phyloP scores from a whole-genome alignment of 306 rosid species.

The Prunus persica region DNA sequence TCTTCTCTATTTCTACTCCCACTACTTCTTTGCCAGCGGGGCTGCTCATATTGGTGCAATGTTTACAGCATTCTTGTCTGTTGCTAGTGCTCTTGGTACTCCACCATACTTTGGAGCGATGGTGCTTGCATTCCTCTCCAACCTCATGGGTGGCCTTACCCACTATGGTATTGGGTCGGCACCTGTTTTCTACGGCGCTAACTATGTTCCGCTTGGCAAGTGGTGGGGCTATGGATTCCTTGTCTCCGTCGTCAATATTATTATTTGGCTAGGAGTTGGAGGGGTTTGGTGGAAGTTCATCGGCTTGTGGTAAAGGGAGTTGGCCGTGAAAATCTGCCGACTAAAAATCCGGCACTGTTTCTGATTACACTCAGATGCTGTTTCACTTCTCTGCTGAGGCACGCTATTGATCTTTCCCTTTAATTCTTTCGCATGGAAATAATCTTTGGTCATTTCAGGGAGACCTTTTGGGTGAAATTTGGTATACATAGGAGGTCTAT shows the following conservation, averaged over 20 bases:
- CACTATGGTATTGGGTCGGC: constrained; percentile 99
- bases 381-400: constrained; percentile 36
- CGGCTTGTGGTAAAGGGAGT: constrained; percentile 71
- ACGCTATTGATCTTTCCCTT: constrained; percentile 26
- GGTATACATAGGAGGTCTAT: constrained; percentile 28
- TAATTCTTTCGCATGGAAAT: constrained; percentile 42
- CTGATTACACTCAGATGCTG: constrained; percentile 14
- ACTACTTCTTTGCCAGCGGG: constrained; percentile 99
- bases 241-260: constrained; percentile 68
- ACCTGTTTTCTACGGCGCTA: constrained; percentile 92
- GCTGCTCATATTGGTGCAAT: constrained; percentile 99
- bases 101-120: constrained; percentile 89
- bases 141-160: constrained; percentile 97
- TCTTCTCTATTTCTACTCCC: constrained; percentile 94
- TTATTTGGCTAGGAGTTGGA: constrained; percentile 94
- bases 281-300: constrained; percentile 93
- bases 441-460: constrained; percentile 40
- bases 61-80: constrained; percentile 97
- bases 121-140: constrained; percentile 90
- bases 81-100: constrained; percentile 96
- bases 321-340: constrained; percentile 27
- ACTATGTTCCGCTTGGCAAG: constrained; percentile 85
- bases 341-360: constrained; percentile 4
- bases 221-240: constrained; percentile 99
- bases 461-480: constrained; percentile 23